phyloP scores from a whole-genome alignment of 257 asterid species.

The Coffea eugenioides region DNA sequence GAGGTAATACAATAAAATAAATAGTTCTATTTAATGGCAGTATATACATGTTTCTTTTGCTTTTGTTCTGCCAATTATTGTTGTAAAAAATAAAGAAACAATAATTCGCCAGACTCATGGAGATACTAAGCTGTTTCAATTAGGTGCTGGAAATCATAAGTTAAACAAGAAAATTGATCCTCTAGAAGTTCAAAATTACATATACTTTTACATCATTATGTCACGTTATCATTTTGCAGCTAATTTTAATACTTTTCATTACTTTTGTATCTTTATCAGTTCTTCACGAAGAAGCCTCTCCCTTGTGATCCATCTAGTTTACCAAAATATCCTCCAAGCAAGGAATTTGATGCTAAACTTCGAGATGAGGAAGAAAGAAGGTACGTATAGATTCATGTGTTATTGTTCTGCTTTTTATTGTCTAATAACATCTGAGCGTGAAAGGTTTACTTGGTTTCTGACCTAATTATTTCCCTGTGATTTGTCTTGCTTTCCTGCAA shows the following conservation, averaged over 20 bases:
- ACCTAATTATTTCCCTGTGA: not conserved
- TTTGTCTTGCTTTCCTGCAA: not conserved
- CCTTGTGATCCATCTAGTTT: slow-evolving; percentile 51
- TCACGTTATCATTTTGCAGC: not conserved
- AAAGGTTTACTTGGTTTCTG: not conserved
- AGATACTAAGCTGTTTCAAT: not conserved
- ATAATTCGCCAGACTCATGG: not conserved
- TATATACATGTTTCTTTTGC: not conserved
- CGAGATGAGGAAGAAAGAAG: slow-evolving; percentile 54
- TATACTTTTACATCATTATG: not conserved
- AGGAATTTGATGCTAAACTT: slow-evolving; percentile 46
- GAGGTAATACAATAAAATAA: slow-evolving; percentile 42
- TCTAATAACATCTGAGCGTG: not conserved
- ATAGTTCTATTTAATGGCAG: not conserved
- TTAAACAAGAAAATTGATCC: not conserved
- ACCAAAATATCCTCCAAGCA: slow-evolving; percentile 55
- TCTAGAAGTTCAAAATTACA: not conserved
- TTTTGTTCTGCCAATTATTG: not conserved
- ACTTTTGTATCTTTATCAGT: slow-evolving; percentile 28
- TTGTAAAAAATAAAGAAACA: not conserved
- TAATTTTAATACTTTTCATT: not conserved
- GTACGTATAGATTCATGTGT: slow-evolving; percentile 18
- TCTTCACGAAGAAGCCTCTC: slow-evolving; percentile 45
- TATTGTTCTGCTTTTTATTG: not conserved
- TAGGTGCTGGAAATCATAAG: not conserved